Evolutionary conservation across 1,139 yeast species (phyloP).

Genomic region (Candida mesenterica): DNA sequence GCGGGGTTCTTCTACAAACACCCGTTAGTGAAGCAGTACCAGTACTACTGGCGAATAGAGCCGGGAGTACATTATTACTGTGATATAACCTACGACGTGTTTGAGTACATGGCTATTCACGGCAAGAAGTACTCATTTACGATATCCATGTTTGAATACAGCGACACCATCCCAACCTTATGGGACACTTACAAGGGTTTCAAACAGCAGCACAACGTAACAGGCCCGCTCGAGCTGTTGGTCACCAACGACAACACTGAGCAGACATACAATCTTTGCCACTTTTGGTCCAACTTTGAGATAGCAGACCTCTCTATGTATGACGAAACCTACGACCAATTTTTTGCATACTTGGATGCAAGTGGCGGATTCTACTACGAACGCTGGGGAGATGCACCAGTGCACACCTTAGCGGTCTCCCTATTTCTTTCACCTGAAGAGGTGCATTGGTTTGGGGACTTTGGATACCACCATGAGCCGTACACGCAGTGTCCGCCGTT

Average conservation of each 20-base stretch:
- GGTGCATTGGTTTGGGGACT: constrained; percentile 31
- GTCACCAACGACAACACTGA: constrained; percentile 19
- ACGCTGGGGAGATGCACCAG: constrained; percentile 45
- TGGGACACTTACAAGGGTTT: constrained; percentile 24
- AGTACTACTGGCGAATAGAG: constrained; percentile 37
- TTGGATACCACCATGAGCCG: constrained; percentile 38
- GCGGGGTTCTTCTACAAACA: constrained; percentile 36
- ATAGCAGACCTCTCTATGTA: constrained; percentile 31
- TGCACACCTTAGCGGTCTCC: constrained; percentile 32
- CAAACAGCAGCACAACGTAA: constrained; percentile 5
- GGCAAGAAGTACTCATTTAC: constrained; percentile 26
- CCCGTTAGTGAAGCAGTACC: constrained; percentile 28
- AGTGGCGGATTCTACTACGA: constrained; percentile 40
- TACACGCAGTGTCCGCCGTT: constrained; percentile 34
- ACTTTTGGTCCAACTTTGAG: constrained; percentile 42
- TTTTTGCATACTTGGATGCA: constrained; percentile 28
- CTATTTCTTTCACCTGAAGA: constrained; percentile 23
- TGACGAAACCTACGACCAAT: constrained; percentile 21
- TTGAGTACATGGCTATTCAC: constrained; percentile 22
- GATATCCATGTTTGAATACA: constrained; percentile 31
- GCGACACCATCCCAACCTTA: constrained; percentile 31
- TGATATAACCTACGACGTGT: constrained; percentile 31
- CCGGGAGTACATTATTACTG: constrained; percentile 28
- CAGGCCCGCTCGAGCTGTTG: constrained; percentile 9
- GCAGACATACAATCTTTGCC: constrained; percentile 35